phyloP scores from a whole-genome alignment of 2,329 filamentous ascomycete species.

The Pseudocercospora ulei region DNA sequence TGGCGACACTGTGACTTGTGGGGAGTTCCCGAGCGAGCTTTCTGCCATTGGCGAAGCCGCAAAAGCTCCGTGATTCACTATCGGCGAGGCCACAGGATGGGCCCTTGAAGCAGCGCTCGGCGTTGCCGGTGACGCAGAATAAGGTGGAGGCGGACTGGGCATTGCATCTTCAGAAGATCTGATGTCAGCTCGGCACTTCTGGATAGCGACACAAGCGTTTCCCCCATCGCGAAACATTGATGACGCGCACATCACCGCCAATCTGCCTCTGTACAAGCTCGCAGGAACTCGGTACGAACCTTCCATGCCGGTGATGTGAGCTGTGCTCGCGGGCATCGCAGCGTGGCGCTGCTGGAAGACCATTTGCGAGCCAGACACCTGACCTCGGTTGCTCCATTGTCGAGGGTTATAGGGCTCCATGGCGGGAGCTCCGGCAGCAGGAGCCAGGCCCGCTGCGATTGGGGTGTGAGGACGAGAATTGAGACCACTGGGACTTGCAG shows the following conservation, averaged over 20 bases:
- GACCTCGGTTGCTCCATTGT: constrained; percentile 41
- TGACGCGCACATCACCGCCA: background rate
- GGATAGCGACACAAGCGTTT: constrained; percentile 8
- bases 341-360: constrained; percentile 30
- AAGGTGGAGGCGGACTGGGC: constrained; percentile 45
- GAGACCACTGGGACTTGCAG: constrained; percentile 23
- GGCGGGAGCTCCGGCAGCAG: constrained; percentile 19
- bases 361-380: constrained; percentile 35
- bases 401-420: constrained; percentile 43
- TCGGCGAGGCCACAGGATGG: constrained; percentile 34
- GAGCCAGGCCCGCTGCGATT: constrained; percentile 14
- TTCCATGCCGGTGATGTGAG: constrained; percentile 43
- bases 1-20: constrained; percentile 28
- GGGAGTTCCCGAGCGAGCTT: constrained; percentile 28
- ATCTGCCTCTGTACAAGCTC: constrained; percentile 1
- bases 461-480: constrained; percentile 23
- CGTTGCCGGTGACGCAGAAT: constrained; percentile 42
- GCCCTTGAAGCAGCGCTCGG: constrained; percentile 34
- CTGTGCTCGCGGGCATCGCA: constrained; percentile 29
- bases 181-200: constrained; percentile 10
- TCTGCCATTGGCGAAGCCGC: constrained; percentile 32
- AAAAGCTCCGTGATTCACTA: constrained; percentile 33
- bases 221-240: background rate
- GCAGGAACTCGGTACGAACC: constrained; percentile 28
- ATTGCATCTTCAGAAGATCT: constrained; percentile 36